Conservation (phyloP, 176 grass and related monocot genomes). For the Zoysia pacifica region DNA sequence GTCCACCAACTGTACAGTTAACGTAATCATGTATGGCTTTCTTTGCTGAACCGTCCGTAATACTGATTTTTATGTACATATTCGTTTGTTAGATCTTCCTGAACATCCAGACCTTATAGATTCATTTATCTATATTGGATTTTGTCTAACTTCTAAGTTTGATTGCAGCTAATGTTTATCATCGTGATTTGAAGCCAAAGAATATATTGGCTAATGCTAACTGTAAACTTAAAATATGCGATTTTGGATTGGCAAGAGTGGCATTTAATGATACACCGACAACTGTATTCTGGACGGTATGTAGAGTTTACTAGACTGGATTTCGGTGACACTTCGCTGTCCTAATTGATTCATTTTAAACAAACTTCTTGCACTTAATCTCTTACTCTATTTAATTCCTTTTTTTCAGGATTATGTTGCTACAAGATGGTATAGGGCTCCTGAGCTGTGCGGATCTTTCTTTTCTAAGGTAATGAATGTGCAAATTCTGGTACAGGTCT, state of each 20-base stretch:
- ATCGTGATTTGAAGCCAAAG: constrained; percentile 98
- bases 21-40: neutral
- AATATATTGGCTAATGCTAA: constrained; percentile 99
- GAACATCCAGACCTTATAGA: constrained; percentile 6
- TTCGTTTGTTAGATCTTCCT: constrained; percentile 27
- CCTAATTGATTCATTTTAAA: constrained; percentile 3
- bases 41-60: constrained; percentile 22
- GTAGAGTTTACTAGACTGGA: constrained; percentile 22
- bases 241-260: constrained; percentile 97
- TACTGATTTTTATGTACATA: constrained; percentile 4
- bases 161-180: constrained; percentile 97
- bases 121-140: neutral
- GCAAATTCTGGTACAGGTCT: constrained; percentile 1
- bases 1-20: neutral
- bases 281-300: constrained; percentile 98
- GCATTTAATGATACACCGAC: constrained; percentile 87
- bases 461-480: constrained; percentile 81
- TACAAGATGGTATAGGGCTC: constrained; percentile 99
- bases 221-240: constrained; percentile 99
- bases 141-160: constrained; percentile 29
- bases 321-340: neutral
- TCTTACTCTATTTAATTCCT: neutral
- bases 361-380: neutral
- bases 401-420: constrained; percentile 88
- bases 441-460: constrained; percentile 96